These are phyloP conservation scores for Fusarium sp. DNA, from an alignment of 2,329 filamentous ascomycete genomes.

Conservation along the genomic window DNA sequence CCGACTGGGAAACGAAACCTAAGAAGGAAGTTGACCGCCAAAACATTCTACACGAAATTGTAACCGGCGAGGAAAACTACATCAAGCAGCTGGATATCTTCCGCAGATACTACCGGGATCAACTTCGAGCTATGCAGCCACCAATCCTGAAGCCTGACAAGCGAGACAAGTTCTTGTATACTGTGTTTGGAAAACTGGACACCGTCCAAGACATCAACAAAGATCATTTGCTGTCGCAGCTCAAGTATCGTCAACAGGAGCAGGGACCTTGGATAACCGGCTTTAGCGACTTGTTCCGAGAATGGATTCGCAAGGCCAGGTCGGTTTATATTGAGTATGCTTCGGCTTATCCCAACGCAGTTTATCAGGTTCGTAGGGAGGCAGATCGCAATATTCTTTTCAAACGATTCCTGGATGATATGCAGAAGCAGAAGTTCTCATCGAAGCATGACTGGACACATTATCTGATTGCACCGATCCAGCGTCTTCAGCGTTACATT, in stretches of 20 bases:
- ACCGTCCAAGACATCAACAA: slow-evolving; percentile 92
- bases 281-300: slow-evolving; percentile 96
- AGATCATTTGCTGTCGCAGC: slow-evolving; percentile 89
- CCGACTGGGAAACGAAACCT: slow-evolving; percentile 77
- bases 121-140: slow-evolving; percentile 79
- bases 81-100: slow-evolving; percentile 92
- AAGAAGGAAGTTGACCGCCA: slow-evolving; percentile 94
- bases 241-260: slow-evolving; percentile 97
- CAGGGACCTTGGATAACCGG: slow-evolving; percentile 95
- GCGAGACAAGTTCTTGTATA: slow-evolving; percentile 82
- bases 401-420: slow-evolving; percentile 85
- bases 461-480: slow-evolving; percentile 93
- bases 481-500: slow-evolving; percentile 90
- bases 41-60: slow-evolving; percentile 95
- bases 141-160: slow-evolving; percentile 85
- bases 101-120: slow-evolving; percentile 87
- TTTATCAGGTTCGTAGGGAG: slow-evolving; percentile 87
- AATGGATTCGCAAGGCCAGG: slow-evolving; percentile 97
- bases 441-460: slow-evolving; percentile 93
- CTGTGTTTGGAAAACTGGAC: slow-evolving; percentile 93
- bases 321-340: slow-evolving; percentile 93
- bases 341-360: slow-evolving; percentile 86
- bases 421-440: slow-evolving; percentile 82
- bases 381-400: slow-evolving; percentile 88
- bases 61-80: slow-evolving; percentile 92